Percentiles rank a stretch among this genome's conserved stretches.
Conservation (phyloP, 1,139 yeast species). For the Suhomyces guaymorum region DNA sequence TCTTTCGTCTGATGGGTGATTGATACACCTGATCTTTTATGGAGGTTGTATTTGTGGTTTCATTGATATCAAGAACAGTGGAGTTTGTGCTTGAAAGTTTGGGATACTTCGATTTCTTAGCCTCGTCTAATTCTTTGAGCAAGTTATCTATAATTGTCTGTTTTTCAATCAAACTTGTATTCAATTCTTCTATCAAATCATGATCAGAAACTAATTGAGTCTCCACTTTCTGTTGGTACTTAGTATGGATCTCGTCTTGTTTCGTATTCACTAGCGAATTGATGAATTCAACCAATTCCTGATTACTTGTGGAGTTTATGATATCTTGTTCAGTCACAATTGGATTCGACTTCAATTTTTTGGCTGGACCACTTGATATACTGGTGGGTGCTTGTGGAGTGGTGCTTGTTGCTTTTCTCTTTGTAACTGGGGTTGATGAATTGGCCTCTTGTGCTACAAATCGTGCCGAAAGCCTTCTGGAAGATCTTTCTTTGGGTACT, state of each 20-base stretch:
- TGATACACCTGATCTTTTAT: slow-evolving; percentile 22
- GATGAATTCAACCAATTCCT: slow-evolving; percentile 33
- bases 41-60: slow-evolving; percentile 1
- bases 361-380: background rate
- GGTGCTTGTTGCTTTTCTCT: slow-evolving; percentile 4
- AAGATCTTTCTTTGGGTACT: slow-evolving; percentile 6
- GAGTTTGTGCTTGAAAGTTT: slow-evolving; percentile 8
- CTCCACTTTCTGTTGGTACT: slow-evolving; percentile 30
- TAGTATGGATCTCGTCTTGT: slow-evolving; percentile 37
- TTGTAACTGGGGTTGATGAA: slow-evolving; percentile 8
- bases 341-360: slow-evolving; percentile 10
- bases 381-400: slow-evolving; percentile 3
- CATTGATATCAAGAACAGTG: slow-evolving; percentile 10
- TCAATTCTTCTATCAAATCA: slow-evolving; percentile 28
- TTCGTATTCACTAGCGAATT: slow-evolving; percentile 36
- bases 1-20: slow-evolving; percentile 41
- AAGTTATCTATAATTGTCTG: slow-evolving; percentile 31
- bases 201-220: slow-evolving; percentile 33
- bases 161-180: slow-evolving; percentile 27
- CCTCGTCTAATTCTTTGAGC: slow-evolving; percentile 14
- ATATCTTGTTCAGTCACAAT: slow-evolving; percentile 38
- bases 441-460: slow-evolving; percentile 2
- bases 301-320: slow-evolving; percentile 26
- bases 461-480: slow-evolving; percentile 5
- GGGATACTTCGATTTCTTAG: slow-evolving; percentile 6